Evolutionary conservation across 176 grass and related monocot species (phyloP).

Genomic region (Typha latifolia): DNA sequence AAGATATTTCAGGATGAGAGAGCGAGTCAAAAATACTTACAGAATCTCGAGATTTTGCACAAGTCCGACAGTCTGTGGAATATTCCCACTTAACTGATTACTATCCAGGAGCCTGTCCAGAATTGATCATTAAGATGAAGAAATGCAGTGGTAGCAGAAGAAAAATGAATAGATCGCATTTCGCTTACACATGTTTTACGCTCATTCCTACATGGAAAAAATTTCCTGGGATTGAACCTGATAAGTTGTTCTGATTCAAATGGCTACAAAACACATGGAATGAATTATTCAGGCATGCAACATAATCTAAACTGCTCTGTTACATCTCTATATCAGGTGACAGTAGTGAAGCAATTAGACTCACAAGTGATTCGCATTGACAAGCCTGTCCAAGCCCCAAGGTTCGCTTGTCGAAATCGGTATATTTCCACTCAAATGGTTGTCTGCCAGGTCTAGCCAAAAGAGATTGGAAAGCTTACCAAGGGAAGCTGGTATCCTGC

Average conservation of each 20-base stretch:
- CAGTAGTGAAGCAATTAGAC: conserved; percentile 6
- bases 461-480: conserved; percentile 50
- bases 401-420: conserved; percentile 43
- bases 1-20: neutral
- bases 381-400: conserved; percentile 53
- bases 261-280: conserved; percentile 34
- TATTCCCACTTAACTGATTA: conserved; percentile 46
- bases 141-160: neutral
- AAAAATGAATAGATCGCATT: neutral
- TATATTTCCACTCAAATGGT: conserved; percentile 39
- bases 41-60: conserved; percentile 54
- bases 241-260: conserved; percentile 59
- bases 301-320: neutral
- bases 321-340: neutral
- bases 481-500: conserved; percentile 48
- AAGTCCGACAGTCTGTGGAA: conserved; percentile 44
- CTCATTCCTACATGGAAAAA: conserved; percentile 50
- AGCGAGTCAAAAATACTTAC: conserved; percentile 31
- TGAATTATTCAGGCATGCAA: conserved; percentile 4
- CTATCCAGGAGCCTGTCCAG: conserved; percentile 54
- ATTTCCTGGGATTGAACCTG: conserved; percentile 44
- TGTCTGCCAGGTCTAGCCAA: conserved; percentile 59
- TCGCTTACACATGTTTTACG: conserved; percentile 65
- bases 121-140: conserved; percentile 11
- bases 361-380: conserved; percentile 51